Evolutionary conservation across 225 moss, liverwort and hornwort genomes (phyloP), one percentile per base, ranked within the genome.

Genomic region (Polytrichum commune): DNA sequence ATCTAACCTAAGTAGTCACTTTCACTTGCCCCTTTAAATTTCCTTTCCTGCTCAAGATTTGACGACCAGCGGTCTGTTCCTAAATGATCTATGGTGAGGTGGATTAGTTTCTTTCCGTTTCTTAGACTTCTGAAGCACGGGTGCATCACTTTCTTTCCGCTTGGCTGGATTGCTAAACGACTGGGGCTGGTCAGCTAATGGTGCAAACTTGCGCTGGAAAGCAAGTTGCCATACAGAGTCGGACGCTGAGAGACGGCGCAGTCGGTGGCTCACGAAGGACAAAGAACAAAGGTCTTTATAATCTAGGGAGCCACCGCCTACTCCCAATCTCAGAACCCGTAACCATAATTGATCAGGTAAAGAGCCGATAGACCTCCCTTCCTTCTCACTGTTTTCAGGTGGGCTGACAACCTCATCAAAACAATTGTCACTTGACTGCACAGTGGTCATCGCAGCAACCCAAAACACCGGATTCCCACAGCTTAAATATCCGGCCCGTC

Each of bases 181-280:
- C 24, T 62, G 23, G 46, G 63, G 73, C 57, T 73, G 73, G 54
- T 83, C 83, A 23, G 71, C 55, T 54, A 70, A 66, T 60, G 83
- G 74, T 67, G 83, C 76, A 80, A 79, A 83, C 73, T 83, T 68
- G 18, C 76, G 79, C 35, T 74, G 77, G 55, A 71, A 83, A 62
- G 80, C 83, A 60, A 79, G 79, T 68, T 83, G 83, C 83, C 83
- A 83, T 30, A 83, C 58, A 10, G 73, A 77, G 74, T 83, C 83
- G 60, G 80, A 71, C 5, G 79, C 80, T 9, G 83, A 83, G 55
- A 83, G 74, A 55, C 83, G 83, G 33, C 76, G 76, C 22, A 83
- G 80, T 53, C 83, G 76, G 57, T 80, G 83, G 71, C 80, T 79
- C 8, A 83, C 83, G 69, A 76, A 83, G 22, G 83, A 83, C 67